These are phyloP conservation scores for Platanthera zijinensis DNA, from an alignment of 106 monocot species.

Conservation along the genomic window DNA sequence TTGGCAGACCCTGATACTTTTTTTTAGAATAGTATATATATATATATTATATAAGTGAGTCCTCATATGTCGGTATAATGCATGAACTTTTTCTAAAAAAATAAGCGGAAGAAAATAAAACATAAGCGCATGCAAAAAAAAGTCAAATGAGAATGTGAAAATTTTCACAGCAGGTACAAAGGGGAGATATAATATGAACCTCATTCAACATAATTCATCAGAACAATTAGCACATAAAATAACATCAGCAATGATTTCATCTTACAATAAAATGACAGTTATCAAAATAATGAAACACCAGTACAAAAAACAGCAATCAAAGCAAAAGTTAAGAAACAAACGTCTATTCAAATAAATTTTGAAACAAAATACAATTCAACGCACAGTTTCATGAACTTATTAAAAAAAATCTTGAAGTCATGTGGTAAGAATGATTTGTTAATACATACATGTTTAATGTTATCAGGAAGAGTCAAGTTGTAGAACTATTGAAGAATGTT, in stretches of 20 bases:
- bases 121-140: not conserved
- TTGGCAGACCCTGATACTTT: no score
- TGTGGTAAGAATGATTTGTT: not conserved
- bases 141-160: not conserved
- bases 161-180: not conserved
- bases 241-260: no score
- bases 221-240: not conserved
- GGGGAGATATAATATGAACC: not conserved
- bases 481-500: not conserved
- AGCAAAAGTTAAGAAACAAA: not conserved
- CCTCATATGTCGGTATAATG: no score
- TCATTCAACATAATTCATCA: not conserved
- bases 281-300: no score
- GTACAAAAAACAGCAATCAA: not conserved
- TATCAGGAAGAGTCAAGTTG: not conserved
- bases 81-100: no score
- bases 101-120: not conserved
- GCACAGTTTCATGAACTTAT: not conserved
- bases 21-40: no score
- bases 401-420: not conserved
- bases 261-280: no score
- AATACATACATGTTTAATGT: not conserved
- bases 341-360: not conserved
- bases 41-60: no score
- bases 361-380: not conserved